Evolutionary conservation across 345 rosid genomes (phyloP), one percentile per base, ranked within the genome.

Genomic region (Sisymbrium altissimum): DNA sequence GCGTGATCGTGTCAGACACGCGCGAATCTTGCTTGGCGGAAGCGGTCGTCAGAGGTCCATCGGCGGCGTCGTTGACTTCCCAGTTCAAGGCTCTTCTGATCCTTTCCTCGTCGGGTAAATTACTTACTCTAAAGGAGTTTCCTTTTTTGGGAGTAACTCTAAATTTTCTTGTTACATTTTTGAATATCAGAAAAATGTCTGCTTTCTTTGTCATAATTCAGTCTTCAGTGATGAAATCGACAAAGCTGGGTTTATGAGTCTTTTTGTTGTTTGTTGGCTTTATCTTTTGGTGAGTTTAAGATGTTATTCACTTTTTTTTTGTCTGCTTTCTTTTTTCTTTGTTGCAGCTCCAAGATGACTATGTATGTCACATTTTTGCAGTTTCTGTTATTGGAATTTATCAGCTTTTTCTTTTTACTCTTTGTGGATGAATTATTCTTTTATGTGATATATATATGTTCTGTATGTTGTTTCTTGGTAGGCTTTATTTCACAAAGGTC

Each of bases 401-500:
- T 60, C 72, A 56, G 62, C 50, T 17, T 7, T 55, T 15, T 14
- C 5, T 35, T 15, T 32, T 7, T 0, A 7, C 38, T 35, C 38
- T 35, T 21, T 5, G 11, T 6, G 25, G 53, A 13, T 6, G 14
- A 27, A 53, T 61, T 57, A 61, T 61, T 18, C 39, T 27, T 25
- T 49, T 18, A n/a, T 64, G 55, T 78, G 58, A 69, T 70, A 69
- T 70, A 69, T 70, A 69, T 70, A 14, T 58, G 27, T 39, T 39
- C 25, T 65, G 1, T 69, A 14, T 77, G 38, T 14, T 69, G 43
- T 75, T 62, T 78, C 52, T 84, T 71, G 59, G 33, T 79, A 95
- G 99, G 87, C 87, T 95, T 64, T 95, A 95, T 77, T 92, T 90
- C 77, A 95, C 99, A 11, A 90, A 87, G 85, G 97, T 95, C 81